Evolutionary conservation across 129 eudicot species (phyloP).

Genomic region (Flaveria ramosissima): DNA sequence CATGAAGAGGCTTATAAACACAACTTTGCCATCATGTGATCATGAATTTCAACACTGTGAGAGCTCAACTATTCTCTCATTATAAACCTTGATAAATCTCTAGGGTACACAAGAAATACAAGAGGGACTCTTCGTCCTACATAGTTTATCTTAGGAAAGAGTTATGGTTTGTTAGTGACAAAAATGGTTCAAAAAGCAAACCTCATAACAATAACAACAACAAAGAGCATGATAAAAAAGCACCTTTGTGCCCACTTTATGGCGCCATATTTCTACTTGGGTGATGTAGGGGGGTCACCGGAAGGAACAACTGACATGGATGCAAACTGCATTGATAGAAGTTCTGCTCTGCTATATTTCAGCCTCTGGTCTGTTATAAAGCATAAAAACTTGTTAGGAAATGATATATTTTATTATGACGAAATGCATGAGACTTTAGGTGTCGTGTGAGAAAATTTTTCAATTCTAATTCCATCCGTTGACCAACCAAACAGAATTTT

Average conservation of each 20-base stretch:
- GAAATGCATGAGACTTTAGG: too few relatives aligned
- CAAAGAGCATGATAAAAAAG: background rate
- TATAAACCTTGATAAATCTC: background rate
- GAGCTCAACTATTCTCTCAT: background rate
- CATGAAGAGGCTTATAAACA: background rate
- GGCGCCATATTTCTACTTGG: constrained; percentile 23
- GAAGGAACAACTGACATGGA: constrained; percentile 38
- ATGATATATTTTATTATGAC: background rate
- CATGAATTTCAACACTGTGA: background rate
- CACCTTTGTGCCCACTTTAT: background rate
- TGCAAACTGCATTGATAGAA: constrained; percentile 64
- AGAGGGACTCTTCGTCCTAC: background rate
- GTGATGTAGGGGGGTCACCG: constrained; percentile 18
- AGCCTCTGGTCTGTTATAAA: constrained; percentile 70
- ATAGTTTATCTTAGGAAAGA: background rate
- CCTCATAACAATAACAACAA: background rate
- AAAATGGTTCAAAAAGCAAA: background rate
- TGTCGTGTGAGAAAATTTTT: too few relatives aligned
- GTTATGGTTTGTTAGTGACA: background rate
- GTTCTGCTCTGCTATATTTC: constrained; percentile 77
- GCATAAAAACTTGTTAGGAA: constrained; percentile 5
- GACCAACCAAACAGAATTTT: too few relatives aligned
- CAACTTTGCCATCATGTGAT: background rate
- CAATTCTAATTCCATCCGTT: too few relatives aligned
- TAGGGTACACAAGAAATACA: background rate